Base-by-base conservation (phyloP, 2,329 filamentous ascomycete species). In the Fusarium hostae region DNA sequence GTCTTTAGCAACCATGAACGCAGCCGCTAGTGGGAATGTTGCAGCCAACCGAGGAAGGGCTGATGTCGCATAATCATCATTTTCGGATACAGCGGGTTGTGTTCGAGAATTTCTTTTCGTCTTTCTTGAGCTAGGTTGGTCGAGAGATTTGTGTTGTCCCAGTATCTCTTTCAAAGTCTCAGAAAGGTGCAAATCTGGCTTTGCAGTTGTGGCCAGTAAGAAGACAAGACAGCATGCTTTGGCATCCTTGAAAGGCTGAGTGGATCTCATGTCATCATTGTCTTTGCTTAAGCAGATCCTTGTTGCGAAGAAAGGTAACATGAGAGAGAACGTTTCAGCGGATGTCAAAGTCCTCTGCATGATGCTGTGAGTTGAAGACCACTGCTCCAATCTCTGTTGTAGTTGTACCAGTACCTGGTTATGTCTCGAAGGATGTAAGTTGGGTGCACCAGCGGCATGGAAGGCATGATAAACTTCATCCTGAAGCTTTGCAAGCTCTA, bases 141-240 rank as follows among this genome's bases (percentile, higher is more conserved):
- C 63, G 12, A 41, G 24, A 15, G 56, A 50, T 9, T 39, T 61
- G 6, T 68, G 56, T 16, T 32, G 44, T 10, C 57, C 66, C 2
- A 77, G 59, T 1, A 68, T 47, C 18, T 75, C 71, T 10, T 69
- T 62, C 5, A 77, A 54, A 10, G 63, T 47, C 9, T 73, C 64
- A 9, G 39, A 48, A 24, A 77, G 56, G 4, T 50, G 63, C 6
- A 41, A 34, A 22, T 75, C 64, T 22, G 73, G 63, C 35, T 63
- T 63, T 20, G 63, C 40, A 20, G 72, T 26, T 6, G 72, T 77
- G n/a, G 72, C 71, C 4, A 70, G 47, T 16, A 77, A 52, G 28
- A 77, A 73, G 16, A 76, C 18, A 24, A 76, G 59, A 22, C 75
- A 77, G 26, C 74, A 73, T 20, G 71, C 66, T 30, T 72, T 76